These are phyloP conservation scores for Ustilago shanxiensis DNA, from an alignment of 1,284 basidiomycete species.

Conservation along the genomic window DNA sequence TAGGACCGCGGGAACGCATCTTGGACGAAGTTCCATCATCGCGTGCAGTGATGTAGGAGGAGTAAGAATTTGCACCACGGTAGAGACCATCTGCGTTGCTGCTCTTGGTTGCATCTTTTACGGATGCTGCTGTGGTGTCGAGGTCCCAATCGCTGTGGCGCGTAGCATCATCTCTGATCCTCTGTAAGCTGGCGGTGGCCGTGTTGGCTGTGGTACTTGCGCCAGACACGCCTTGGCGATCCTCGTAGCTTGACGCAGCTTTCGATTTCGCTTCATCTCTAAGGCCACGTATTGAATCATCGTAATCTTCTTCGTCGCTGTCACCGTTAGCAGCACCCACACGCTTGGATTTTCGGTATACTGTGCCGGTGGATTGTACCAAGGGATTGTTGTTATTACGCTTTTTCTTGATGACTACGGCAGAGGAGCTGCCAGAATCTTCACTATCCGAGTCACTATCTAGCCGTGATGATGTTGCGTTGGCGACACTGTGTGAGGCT, in stretches of 20 bases:
- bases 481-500: constrained; percentile 1
- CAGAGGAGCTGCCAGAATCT: constrained; percentile 12
- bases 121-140: constrained; percentile 44
- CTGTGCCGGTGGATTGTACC: constrained; percentile 32
- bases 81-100: constrained; percentile 85
- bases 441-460: constrained; percentile 22
- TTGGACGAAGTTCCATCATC: constrained; percentile 82
- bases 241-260: background rate
- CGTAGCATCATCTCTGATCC: constrained; percentile 71
- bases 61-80: constrained; percentile 84
- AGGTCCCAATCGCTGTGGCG: constrained; percentile 72
- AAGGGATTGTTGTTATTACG: constrained; percentile 33
- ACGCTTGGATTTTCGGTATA: constrained; percentile 24
- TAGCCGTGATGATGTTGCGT: background rate
- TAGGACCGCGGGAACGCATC: constrained; percentile 77
- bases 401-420: constrained; percentile 45
- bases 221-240: background rate
- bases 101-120: constrained; percentile 1
- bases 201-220: background rate
- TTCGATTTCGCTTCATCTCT: background rate
- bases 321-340: constrained; percentile 4
- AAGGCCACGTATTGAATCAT: background rate
- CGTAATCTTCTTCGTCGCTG: constrained; percentile 13
- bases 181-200: constrained; percentile 18
- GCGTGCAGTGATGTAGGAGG: constrained; percentile 79